These are phyloP conservation scores for Geotrichum cucujoidarum DNA, from an alignment of 1,139 yeast genomes.

Conservation along the genomic window DNA sequence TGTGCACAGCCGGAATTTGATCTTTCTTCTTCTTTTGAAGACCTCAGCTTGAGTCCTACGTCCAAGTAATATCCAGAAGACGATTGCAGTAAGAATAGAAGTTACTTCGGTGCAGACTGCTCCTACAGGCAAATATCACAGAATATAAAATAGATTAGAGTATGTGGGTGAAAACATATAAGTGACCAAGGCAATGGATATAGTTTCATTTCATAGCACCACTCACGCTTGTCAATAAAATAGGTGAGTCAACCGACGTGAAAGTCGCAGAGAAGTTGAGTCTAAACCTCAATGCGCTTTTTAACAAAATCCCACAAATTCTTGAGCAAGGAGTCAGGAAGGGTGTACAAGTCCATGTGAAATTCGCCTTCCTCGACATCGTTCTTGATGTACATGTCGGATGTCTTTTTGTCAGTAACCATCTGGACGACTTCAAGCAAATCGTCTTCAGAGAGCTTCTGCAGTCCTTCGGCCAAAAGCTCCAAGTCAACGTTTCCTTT, in stretches of 20 bases:
- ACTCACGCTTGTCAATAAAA: too few species aligned
- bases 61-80: too few species aligned
- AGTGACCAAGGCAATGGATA: too few species aligned
- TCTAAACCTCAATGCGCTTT: conserved; percentile 41
- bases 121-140: too few species aligned
- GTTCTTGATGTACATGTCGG: conserved; percentile 93
- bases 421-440: conserved; percentile 91
- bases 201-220: too few species aligned
- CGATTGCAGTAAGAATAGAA: too few species aligned
- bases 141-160: too few species aligned
- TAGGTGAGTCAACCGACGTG: background rate
- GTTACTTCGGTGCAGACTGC: too few species aligned
- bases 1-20: too few species aligned
- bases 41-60: too few species aligned
- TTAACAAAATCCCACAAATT: conserved; percentile 93
- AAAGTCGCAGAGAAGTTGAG: background rate
- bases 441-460: conserved; percentile 87
- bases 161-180: too few species aligned
- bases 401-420: conserved; percentile 94
- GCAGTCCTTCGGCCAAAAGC: conserved; percentile 81
- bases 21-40: too few species aligned
- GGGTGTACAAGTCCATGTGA: conserved; percentile 89
- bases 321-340: conserved; percentile 86
- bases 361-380: conserved; percentile 97
- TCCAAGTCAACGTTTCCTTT: conserved; percentile 65